phyloP scores from a whole-genome alignment of 169 alveolate species.

The Plasmodium adleri region DNA sequence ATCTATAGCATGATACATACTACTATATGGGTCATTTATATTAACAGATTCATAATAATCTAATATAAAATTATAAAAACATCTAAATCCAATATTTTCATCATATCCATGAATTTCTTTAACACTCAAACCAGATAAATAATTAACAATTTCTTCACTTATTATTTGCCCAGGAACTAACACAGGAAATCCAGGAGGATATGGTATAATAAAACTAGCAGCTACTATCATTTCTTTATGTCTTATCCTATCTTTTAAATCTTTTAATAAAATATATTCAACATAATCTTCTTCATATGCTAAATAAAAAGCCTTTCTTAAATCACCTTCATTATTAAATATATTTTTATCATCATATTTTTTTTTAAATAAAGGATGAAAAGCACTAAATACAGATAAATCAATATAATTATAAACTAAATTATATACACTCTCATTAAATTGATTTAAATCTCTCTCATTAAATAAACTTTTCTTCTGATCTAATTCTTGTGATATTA shows the following conservation, averaged over 20 bases:
- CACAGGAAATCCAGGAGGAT: slow-evolving; percentile 83
- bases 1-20: slow-evolving; percentile 31
- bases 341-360: slow-evolving; percentile 12
- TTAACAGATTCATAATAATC: slow-evolving; percentile 32
- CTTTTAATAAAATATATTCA: slow-evolving; percentile 46
- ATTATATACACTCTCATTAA: slow-evolving; percentile 74
- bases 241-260: slow-evolving; percentile 49
- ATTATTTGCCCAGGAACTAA: slow-evolving; percentile 81
- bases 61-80: slow-evolving; percentile 63
- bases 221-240: slow-evolving; percentile 61
- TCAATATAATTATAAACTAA: slow-evolving; percentile 65
- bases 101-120: slow-evolving; percentile 81
- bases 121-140: slow-evolving; percentile 76
- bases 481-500: slow-evolving; percentile 70
- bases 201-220: slow-evolving; percentile 81
- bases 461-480: slow-evolving; percentile 58
- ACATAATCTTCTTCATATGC: slow-evolving; percentile 80
- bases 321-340: slow-evolving; percentile 78
- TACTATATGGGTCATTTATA: slow-evolving; percentile 34
- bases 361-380: slow-evolving; percentile 67
- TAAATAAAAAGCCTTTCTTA: slow-evolving; percentile 77
- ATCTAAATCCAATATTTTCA: slow-evolving; percentile 70
- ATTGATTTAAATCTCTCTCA: slow-evolving; percentile 76
- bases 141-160: slow-evolving; percentile 75
- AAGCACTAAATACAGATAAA: slow-evolving; percentile 68